Evolutionary conservation across 2,329 filamentous ascomycete species (phyloP).

Genomic region (Graphiopsis chlorocephala): DNA sequence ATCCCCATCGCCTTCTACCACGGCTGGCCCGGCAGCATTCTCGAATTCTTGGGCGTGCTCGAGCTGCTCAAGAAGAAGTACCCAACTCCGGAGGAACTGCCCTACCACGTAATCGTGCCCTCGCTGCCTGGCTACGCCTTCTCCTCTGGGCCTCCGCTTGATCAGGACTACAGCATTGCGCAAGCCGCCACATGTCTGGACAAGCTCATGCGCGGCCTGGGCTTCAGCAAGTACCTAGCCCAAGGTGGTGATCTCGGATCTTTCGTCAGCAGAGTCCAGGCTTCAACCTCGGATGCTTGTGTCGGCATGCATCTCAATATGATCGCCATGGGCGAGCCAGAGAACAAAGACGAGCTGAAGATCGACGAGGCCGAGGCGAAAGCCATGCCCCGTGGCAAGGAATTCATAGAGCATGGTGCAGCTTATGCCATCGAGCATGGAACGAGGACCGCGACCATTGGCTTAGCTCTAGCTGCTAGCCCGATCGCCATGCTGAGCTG

Average conservation of each 20-base stretch:
- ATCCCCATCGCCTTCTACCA: slow-evolving; percentile 37
- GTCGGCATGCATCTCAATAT: slow-evolving; percentile 29
- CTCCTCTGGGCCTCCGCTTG: slow-evolving; percentile 45
- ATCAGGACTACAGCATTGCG: slow-evolving; percentile 40
- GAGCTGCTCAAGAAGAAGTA: slow-evolving; percentile 40
- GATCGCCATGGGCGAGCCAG: slow-evolving; percentile 23
- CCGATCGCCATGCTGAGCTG: slow-evolving; percentile 59
- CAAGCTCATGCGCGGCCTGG: slow-evolving; percentile 51
- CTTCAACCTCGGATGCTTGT: slow-evolving; percentile 19
- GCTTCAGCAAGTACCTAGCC: slow-evolving; percentile 49
- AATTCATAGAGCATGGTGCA: slow-evolving; percentile 43
- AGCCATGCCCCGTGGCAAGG: slow-evolving; percentile 37
- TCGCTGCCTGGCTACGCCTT: slow-evolving; percentile 53
- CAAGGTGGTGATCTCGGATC: slow-evolving; percentile 57
- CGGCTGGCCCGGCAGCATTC: slow-evolving; percentile 39
- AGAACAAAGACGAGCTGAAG: slow-evolving; percentile 24
- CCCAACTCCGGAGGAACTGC: slow-evolving; percentile 44
- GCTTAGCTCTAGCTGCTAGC: slow-evolving; percentile 51
- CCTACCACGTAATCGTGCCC: slow-evolving; percentile 56
- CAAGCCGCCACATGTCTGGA: slow-evolving; percentile 46
- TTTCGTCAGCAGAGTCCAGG: slow-evolving; percentile 40
- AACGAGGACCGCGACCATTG: slow-evolving; percentile 56
- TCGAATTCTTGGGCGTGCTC: slow-evolving; percentile 34
- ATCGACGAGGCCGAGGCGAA: slow-evolving; percentile 37
- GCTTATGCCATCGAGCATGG: slow-evolving; percentile 55